These are phyloP conservation scores for Trichoderma guizhouense DNA, from an alignment of 2,329 filamentous ascomycete genomes.

Conservation along the genomic window DNA sequence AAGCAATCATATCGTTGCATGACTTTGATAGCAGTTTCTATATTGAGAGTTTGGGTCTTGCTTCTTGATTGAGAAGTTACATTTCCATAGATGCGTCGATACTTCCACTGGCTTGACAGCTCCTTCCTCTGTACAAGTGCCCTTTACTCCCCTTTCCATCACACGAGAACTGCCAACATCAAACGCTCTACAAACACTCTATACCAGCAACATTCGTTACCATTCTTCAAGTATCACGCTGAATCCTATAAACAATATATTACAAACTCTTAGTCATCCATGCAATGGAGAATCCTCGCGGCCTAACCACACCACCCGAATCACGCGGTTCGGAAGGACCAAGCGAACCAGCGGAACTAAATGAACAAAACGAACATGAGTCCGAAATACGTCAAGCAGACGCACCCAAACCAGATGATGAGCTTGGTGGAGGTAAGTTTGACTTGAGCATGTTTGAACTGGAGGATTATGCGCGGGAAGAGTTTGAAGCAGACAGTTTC, in stretches of 20 bases:
- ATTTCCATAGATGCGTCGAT: background rate
- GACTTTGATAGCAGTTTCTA: too few species aligned
- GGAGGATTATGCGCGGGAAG: background rate
- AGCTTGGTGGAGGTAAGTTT: background rate
- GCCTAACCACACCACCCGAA: background rate
- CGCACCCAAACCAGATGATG: background rate
- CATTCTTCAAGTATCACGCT: background rate
- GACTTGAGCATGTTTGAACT: background rate
- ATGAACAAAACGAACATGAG: background rate
- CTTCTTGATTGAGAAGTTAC: too few species aligned
- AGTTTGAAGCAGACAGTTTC: background rate
- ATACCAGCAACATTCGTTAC: background rate
- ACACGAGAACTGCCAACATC: background rate
- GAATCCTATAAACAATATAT: background rate
- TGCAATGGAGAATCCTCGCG: background rate
- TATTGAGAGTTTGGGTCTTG: too few species aligned
- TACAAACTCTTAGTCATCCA: background rate
- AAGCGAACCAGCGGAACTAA: background rate
- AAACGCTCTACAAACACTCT: background rate
- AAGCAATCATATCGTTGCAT: too few species aligned
- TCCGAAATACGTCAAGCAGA: background rate
- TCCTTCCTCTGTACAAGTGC: background rate
- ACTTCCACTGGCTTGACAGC: background rate
- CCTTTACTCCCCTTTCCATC: background rate
- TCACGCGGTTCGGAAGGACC: background rate